Evolutionary conservation across 495 filamentous ascomycete species (phyloP), one percentile per base, ranked within the genome.

Genomic region (Xylaria sp.): DNA sequence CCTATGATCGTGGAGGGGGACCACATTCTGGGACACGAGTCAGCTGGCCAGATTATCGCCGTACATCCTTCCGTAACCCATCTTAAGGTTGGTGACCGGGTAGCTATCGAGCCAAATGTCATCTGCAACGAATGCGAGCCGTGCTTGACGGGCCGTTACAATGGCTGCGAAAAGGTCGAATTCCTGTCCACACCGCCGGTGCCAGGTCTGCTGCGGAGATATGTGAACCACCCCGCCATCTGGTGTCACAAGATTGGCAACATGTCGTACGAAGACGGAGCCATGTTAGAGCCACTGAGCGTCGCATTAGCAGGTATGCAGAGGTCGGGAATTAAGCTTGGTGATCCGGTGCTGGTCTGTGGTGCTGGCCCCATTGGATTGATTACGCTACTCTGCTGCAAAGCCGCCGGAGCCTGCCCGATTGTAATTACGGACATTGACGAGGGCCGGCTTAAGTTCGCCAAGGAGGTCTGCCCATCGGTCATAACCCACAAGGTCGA

Each of bases 381-480:
- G 55, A 93, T 97, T 71, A 93, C 92, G 5, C 81, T 96, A 74
- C 86, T 97, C 61, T 97, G 94, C 79, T 89, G 87, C 71, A 88
- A 87, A 75, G 94, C 94, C 26, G 93, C 94, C 3, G 94, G 94
- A 17, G 93, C 93, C 12, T 91, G 90, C 67, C 94, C 94, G 26
- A 86, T 97, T 68, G 91, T 96, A 72, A 93, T 98, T 77, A 97
- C 94, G 6, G 94, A 98, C 80, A 96, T 98, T 71, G 93, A 97
- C 73, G 91, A 94, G 73, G 90, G 93, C 52, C 87, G 94, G 59
- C 83, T 98, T 64, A 84, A 85, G 68, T 97, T 97, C 76, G 94
- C 94, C 67, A 92, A 93, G 85, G 85, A 90, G 69, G 79, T 97
- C 48, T 92, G 88, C 61, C 92, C 93, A 26, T 81, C 80, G 37